These are phyloP conservation scores for Scutellaria minor DNA, from an alignment of 257 asterid genomes.

Conservation along the genomic window DNA sequence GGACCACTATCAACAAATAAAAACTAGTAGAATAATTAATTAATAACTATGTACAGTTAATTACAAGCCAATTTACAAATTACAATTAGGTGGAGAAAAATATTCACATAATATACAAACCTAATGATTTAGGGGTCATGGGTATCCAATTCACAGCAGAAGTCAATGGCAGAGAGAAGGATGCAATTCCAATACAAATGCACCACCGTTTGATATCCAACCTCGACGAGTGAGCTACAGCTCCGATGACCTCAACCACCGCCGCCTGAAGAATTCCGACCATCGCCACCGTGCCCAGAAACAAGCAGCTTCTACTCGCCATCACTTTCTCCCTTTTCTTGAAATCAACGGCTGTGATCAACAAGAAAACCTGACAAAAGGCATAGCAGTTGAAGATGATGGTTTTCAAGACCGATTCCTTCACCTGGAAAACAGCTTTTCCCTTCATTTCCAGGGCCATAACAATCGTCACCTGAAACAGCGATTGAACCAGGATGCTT, in stretches of 20 bases:
- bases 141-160: constrained; percentile 35
- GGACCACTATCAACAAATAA: too few relatives aligned
- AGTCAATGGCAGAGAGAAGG: constrained; percentile 38
- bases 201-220: constrained; percentile 38
- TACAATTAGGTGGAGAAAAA: too few relatives aligned
- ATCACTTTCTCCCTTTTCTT: background rate
- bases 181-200: constrained; percentile 42
- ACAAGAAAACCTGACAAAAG: constrained; percentile 44
- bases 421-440: constrained; percentile 25
- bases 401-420: constrained; percentile 15
- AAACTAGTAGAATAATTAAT: too few relatives aligned
- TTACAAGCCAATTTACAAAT: too few relatives aligned
- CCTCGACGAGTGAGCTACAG: background rate
- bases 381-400: constrained; percentile 43
- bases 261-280: constrained; percentile 27
- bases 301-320: background rate
- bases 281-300: background rate
- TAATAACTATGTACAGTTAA: too few relatives aligned
- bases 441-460: constrained; percentile 40
- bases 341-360: constrained; percentile 38
- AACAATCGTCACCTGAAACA: constrained; percentile 38
- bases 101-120: background rate
- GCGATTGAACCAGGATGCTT: constrained; percentile 38
- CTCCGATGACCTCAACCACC: constrained; percentile 18
- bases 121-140: background rate